Base-by-base conservation (phyloP, 208 protist species). In the Leishmania tropica region DNA sequence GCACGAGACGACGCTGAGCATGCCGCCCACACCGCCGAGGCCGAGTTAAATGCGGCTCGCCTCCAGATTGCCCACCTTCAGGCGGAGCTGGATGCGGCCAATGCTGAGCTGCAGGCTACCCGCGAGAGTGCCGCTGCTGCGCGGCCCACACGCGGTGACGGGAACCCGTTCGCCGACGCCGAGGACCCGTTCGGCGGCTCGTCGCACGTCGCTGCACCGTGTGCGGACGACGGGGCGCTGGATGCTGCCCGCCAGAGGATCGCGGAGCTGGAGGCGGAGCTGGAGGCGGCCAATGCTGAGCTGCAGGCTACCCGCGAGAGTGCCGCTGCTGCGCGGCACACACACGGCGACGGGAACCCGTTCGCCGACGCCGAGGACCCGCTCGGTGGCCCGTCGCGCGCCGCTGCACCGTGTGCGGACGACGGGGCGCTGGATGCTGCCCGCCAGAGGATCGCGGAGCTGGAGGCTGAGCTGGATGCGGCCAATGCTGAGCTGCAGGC, bases 141-240 rank as follows among this genome's bases (percentile, higher is more conserved):
- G 13, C 53, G 37, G 3, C 37, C 13, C 0, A 2, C 47, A 0
- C 37, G 15, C 15, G 42, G 31, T 1, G 47, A 47, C 31, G 47
- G 53, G 19, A 87, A 85, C 72, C 84, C 76, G 75, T 87, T 84
- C 31, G 60, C 64, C 21, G 64, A 78, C 28, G 76, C 71, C 19
- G 84, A 75, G 58, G 77, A 84, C 42, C 76, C 76, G 53, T 81
- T 78, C 24, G 73, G 76, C 51, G 64, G 15, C 7, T 42, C 68
- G 11, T 51, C 48, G 28, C 3, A 15, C 51, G 74, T 54, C 31
- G 47, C 62, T n/a, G 45, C 42, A n/a, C 28, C 60, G 15, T 53
- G 45, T 21, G 79, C 1, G 19, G 71, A 80, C 28, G 67, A 76
- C 24, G 60, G 35, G 28, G 76, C 0, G 75, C 71, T 82, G 37